These are phyloP conservation scores for Brasilioporus rufonigricans DNA, from an alignment of 768 basidiomycete genomes.

Conservation along the genomic window DNA sequence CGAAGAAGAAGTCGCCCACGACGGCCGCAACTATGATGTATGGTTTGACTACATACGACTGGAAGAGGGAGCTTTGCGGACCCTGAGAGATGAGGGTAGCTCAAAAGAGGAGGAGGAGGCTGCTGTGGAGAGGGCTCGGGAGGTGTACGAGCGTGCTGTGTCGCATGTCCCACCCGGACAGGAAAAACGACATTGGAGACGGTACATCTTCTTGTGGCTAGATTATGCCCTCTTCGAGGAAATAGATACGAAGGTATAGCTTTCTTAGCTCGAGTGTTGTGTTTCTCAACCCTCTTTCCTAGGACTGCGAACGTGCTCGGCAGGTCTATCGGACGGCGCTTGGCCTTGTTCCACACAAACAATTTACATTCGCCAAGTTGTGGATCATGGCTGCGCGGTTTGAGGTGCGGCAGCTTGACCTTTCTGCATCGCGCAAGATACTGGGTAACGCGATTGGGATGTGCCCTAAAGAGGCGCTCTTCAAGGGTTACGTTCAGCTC, in stretches of 20 bases:
- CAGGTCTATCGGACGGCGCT: slow-evolving; percentile 92
- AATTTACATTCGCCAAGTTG: slow-evolving; percentile 96
- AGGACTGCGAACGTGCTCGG: slow-evolving; percentile 84
- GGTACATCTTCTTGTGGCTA: slow-evolving; percentile 91
- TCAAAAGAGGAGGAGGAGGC: slow-evolving; percentile 68
- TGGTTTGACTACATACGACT: slow-evolving; percentile 97
- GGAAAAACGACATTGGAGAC: slow-evolving; percentile 90
- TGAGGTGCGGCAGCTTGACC: slow-evolving; percentile 80
- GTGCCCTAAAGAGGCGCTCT: slow-evolving; percentile 93
- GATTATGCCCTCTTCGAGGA: slow-evolving; percentile 98
- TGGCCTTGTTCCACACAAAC: slow-evolving; percentile 89
- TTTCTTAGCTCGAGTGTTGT: not conserved
- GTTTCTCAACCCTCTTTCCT: not conserved
- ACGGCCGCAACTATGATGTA: slow-evolving; percentile 92
- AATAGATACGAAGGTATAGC: slow-evolving; percentile 79
- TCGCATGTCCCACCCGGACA: slow-evolving; percentile 92
- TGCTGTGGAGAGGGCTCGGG: slow-evolving; percentile 68
- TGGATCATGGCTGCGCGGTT: slow-evolving; percentile 94
- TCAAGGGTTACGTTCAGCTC: slow-evolving; percentile 94
- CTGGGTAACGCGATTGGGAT: slow-evolving; percentile 90
- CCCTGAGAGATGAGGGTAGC: slow-evolving; percentile 72
- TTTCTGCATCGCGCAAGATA: slow-evolving; percentile 83
- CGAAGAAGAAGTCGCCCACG: slow-evolving; percentile 91
- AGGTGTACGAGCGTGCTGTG: slow-evolving; percentile 94
- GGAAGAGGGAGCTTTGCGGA: slow-evolving; percentile 83